Evolutionary conservation across 1,284 basidiomycete genomes (phyloP), one percentile per base, ranked within the genome.

Genomic region (Fomitopsis palustris): DNA sequence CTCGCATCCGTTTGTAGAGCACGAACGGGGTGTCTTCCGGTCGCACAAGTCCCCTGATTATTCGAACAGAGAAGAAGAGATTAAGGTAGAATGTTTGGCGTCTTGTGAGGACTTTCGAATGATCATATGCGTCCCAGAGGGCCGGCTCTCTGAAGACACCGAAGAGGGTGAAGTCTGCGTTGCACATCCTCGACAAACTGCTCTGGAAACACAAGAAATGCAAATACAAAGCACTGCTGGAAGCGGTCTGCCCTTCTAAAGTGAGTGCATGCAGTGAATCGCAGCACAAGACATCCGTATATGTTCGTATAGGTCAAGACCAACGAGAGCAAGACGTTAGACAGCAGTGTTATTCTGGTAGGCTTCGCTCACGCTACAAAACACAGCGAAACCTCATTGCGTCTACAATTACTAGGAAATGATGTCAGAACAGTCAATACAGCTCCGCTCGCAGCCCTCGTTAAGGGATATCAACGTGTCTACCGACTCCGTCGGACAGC

Each of bases 181-280:
- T 93, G 0, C 71, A 72, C 1, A 65, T 87, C 2, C 68, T 93
- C 5, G 83, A 87, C 59, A 82, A 83, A 62, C 71, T 94, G 69
- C 74, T 92, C 16, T 80, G 81, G 76, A 80, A 84, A 41, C 92
- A 95, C 67, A 74, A 78, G 1, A 87, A 85, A 65, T 91, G 89
- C 64, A 81, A 82, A 25, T 94, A 94, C 67, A 81, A 82, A 58
- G 78, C 83, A 19, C 65, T 93, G n/a, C 75, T 87, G 19, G 80
- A 89, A 62, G 74, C 77, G 37, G 72, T 81, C 23, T 95, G 93
- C 69, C 89, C 90, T 4, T 89, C 89, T 4, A 92, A 92, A 77
- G 90, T 88, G 62, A 47, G 61, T 42, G 16, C 49, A 1, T 35
- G 25, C 58, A 43, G 6, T 19, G 4, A 4, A 47, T n/a, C 12